Evolutionary conservation across 345 rosid species (phyloP).

Genomic region (Diplotaxis tenuifolia): DNA sequence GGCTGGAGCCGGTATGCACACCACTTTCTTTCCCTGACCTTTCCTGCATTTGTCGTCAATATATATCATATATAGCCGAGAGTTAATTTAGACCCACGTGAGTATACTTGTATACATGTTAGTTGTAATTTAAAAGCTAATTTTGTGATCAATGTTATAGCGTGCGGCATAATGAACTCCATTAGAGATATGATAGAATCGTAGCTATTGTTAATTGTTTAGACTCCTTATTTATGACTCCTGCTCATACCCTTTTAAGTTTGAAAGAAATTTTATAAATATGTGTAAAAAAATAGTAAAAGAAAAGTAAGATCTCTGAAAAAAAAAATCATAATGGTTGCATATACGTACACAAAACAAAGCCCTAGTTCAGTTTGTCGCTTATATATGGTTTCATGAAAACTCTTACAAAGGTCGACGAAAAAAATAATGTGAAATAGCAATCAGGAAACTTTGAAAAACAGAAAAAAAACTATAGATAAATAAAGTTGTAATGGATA

Average conservation of each 20-base stretch:
- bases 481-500: background rate
- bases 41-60: conserved; percentile 43
- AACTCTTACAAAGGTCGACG: background rate
- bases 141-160: conserved; percentile 26
- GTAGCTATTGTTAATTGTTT: background rate
- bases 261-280: background rate
- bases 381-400: conserved; percentile 18
- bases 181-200: conserved; percentile 13
- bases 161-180: conserved; percentile 24
- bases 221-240: background rate
- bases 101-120: background rate
- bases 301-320: background rate
- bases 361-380: conserved; percentile 46
- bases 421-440: background rate
- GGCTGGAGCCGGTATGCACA: conserved; percentile 85
- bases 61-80: background rate
- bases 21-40: conserved; percentile 79
- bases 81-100: background rate
- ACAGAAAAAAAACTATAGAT: background rate
- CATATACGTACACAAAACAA: conserved; percentile 18
- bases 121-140: conserved; percentile 28
- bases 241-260: background rate
- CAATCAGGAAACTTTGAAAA: background rate
- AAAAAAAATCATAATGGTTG: background rate
- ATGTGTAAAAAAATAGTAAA: background rate